Evolutionary conservation across 768 basidiomycete genomes (phyloP), one percentile per base, ranked within the genome.

Genomic region (Lepiota subincarnata): DNA sequence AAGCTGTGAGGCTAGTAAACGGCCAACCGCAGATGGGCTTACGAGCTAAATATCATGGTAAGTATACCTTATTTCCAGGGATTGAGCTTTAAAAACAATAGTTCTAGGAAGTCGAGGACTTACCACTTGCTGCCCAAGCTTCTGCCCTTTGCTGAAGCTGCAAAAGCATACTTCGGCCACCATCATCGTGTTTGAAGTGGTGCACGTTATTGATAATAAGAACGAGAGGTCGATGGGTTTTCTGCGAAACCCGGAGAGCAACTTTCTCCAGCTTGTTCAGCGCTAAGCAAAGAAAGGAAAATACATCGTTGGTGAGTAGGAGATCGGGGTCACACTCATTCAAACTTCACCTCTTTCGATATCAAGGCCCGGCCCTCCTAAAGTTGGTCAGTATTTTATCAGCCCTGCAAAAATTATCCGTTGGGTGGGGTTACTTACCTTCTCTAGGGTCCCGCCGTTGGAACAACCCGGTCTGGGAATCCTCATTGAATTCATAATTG

Each of bases 121-220:
- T 57, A 86, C 89, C 82, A 66, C 86, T 83, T 10, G 87, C 85
- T 4, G 87, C 84, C 91, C 94, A 95, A 5, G 84, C 70, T 65
- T 94, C 92, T 4, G 89, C 92, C 51, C 84, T 79, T 63, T 90
- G 89, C 64, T 94, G 93, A 14, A 94, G 76, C 61, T 92, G 90
- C 51, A 93, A 70, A n/a, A 97, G 72, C 71, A 94, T 80, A 38
- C 86, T 81, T 57, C 78, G 75, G 0, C 92, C 91, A 22, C 82
- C 83, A 8, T 87, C 87, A 58, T 91, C 82, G 59, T 92, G 88
- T 53, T 83, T 79, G 67, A 88, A 84, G 63, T 78, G 79, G 59
- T 89, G 85, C 4, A 83, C 69, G 66, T 92, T 93, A 70, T 92
- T 92, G 63, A 96, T 74, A 41, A 92, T 81, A 24, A 96, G 72